Base-by-base conservation (phyloP, 106 monocot species). In the Allium cepa region DNA sequence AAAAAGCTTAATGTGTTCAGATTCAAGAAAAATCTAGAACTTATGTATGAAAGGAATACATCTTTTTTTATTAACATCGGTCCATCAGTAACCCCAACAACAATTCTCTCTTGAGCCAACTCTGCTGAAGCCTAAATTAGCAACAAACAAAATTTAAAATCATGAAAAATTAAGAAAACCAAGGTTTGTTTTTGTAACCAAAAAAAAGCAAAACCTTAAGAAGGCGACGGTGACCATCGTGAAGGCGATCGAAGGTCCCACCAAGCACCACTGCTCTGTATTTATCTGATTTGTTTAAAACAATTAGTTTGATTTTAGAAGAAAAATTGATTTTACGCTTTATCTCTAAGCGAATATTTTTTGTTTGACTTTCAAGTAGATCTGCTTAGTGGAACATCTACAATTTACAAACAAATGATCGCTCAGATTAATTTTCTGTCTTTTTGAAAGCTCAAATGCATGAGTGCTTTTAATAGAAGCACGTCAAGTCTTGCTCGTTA, bases 31-130 rank as follows among this genome's bases (percentile, higher is more conserved):
- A 36, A 36, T 36, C 36, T 36, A 36, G 36, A 36, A 36, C 3
- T 5, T 36, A 36, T 36, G 36, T 36, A 1, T 36, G 36, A 36
- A 36, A 36, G 36, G 36, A 36, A 36, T 36, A 83, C 87, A 76
- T 83, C 83, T 52, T 88, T 83, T 63, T 81, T 83, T 4, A 64
- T 80, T 18, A 90, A 52, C 90, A 90, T 86, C 10, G 83, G 78
- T 12, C 86, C 83, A 7, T 78, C 49, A 53, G 83, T 80, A 15
- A 87, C 72, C 17, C 83, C 87, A 18, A 88, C 88, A 22, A 90
- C 90, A 17, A 90, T 75, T n/a, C 83, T 77, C 6, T 86, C 85
- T 26, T 65, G 76, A 16, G 83, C 81, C 73, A 86, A 27, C 36
- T 79, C 82, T 11, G 88, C 88, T 26, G 88, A 82, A 1, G 77